Percentiles rank a stretch among this genome's conserved stretches.
phyloP scores from a whole-genome alignment of 768 basidiomycete genomes.

The Peribolospora baueri region DNA sequence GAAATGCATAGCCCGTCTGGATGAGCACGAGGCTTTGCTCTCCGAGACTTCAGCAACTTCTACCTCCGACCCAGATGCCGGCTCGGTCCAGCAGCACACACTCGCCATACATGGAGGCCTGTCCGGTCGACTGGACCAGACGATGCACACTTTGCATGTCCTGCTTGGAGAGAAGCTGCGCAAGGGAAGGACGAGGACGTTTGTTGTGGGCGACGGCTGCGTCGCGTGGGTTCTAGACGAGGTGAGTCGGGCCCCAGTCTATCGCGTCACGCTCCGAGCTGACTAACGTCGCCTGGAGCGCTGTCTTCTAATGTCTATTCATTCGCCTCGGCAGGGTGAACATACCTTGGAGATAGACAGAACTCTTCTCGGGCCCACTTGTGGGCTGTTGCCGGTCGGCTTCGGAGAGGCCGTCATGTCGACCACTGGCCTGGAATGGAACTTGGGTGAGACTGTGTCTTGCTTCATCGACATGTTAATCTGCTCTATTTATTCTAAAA shows the following conservation, averaged over 20 bases:
- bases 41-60: slow-evolving; percentile 9
- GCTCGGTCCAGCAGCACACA: slow-evolving; percentile 27
- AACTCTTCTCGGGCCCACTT: slow-evolving; percentile 51
- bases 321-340: slow-evolving; percentile 35
- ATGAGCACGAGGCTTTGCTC: slow-evolving; percentile 31
- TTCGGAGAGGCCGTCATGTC: slow-evolving; percentile 49
- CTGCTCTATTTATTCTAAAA: background rate
- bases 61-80: background rate
- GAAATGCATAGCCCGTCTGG: slow-evolving; percentile 55
- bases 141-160: slow-evolving; percentile 63
- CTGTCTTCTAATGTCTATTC: background rate
- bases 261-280: background rate
- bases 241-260: slow-evolving; percentile 24
- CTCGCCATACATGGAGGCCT: slow-evolving; percentile 67
- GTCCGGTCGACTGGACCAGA: slow-evolving; percentile 79
- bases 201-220: slow-evolving; percentile 69
- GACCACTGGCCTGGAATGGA: slow-evolving; percentile 69
- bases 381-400: slow-evolving; percentile 83
- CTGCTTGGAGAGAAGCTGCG: slow-evolving; percentile 40
- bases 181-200: slow-evolving; percentile 31
- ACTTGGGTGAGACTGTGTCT: slow-evolving; percentile 35
- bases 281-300: background rate
- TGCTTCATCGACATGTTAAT: background rate
- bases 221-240: slow-evolving; percentile 67
- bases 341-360: slow-evolving; percentile 59